Base-by-base conservation (phyloP, 2,329 filamentous ascomycete genomes). In the Alternaria viburni region DNA sequence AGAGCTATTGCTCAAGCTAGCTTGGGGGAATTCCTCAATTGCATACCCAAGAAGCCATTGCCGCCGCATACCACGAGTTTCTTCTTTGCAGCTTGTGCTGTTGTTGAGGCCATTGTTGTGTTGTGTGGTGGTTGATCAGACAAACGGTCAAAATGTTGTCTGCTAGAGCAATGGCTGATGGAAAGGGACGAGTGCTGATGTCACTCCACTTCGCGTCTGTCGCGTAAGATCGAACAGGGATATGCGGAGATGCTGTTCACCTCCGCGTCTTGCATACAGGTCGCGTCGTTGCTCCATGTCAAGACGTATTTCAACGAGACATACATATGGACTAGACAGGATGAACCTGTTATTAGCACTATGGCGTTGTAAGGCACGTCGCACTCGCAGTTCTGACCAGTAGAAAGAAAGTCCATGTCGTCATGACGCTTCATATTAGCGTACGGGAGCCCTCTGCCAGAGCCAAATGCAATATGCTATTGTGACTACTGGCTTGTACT, bases 51-150 rank as follows among this genome's bases (percentile, higher is more conserved):
- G 78, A 98, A 99, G 32, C 96, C 95, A 80, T 93, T 97, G 63
- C 95, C 95, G 70, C 96, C 96, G 70, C 92, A 96, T 58, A 99
- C 93, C 45, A 98, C 89, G 46, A 99, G 85, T 81, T 89, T 91
- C 83, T 93, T 97, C 61, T 88, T 84, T 54, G 86, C 85, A 68
- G 86, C 84, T 57, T 85, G 72, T 80, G 88, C 87, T 52, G 59
- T 56, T 11, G 86, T 85, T 67, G 86, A 84, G 54, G 86, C 74
- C 81, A 88, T 87, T 80, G 77, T 61, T 56, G 54, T 32, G 55
- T 63, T 61, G 65, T 64, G 57, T 57, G 56, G 26, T 57, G 41
- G 19, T 50, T 52, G 28, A 10, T 41, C 5, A 15, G 19, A 11
- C 13, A 13, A n/a, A 32, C 15, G 28, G 36, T 52, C 36, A 12